Conservation (phyloP, 2,329 filamentous ascomycete genomes). For the Raffaelea albimanens region DNA sequence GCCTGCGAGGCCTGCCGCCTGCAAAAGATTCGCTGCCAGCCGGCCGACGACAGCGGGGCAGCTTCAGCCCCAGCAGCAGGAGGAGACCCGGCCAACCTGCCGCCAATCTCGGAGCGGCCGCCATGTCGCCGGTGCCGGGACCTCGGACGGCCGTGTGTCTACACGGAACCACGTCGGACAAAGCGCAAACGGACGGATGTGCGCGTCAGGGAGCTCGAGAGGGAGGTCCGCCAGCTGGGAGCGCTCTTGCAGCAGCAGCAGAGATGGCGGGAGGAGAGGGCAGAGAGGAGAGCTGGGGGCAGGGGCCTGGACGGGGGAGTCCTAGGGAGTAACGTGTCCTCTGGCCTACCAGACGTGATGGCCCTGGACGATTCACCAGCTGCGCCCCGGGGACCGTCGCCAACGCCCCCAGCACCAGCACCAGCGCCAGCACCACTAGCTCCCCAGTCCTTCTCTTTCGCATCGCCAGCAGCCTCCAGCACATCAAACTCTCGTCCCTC, state of each 20-base stretch:
- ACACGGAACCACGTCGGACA: slow-evolving; percentile 9
- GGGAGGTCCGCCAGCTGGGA: slow-evolving; percentile 58
- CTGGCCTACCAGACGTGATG: too few species aligned
- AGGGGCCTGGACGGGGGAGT: not conserved
- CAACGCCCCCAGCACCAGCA: not conserved
- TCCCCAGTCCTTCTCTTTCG: too few species aligned
- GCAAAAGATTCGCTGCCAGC: slow-evolving; percentile 8
- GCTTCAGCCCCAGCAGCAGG: slow-evolving; percentile 1
- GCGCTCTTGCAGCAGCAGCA: slow-evolving; percentile 5
- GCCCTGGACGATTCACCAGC: too few species aligned
- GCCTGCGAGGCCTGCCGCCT: slow-evolving; percentile 9
- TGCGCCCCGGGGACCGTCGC: too few species aligned
- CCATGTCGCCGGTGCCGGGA: slow-evolving; percentile 8
- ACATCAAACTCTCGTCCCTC: too few species aligned
- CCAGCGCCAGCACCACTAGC: too few species aligned
- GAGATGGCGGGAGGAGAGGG: not conserved
- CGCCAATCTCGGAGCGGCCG: slow-evolving; percentile 4
- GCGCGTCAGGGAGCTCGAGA: slow-evolving; percentile 68
- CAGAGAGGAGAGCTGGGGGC: not conserved
- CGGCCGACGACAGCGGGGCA: not conserved
- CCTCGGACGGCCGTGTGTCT: slow-evolving; percentile 4
- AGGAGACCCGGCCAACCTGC: not conserved
- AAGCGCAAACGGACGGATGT: slow-evolving; percentile 37
- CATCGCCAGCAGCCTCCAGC: too few species aligned
- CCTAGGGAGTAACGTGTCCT: too few species aligned